Base-by-base conservation (phyloP, 2,329 filamentous ascomycete genomes). In the Colletotrichum lini region DNA sequence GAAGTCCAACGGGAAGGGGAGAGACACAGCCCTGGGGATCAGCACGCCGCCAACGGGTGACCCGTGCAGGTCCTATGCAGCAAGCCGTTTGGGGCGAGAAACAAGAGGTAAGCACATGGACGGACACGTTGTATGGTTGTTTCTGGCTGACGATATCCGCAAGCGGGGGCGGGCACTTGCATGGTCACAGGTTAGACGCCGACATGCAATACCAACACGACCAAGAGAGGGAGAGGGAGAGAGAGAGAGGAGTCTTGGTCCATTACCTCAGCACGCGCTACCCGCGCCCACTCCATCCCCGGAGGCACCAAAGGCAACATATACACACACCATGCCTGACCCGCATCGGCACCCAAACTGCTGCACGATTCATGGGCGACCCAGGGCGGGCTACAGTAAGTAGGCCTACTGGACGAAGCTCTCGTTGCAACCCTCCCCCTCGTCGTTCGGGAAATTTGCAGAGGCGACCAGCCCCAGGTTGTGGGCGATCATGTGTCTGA, bases 391-490 rank as follows among this genome's bases (percentile, higher is more conserved):
- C 63, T 26, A 26, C 26, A 26, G 26, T 26, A 26, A 26, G 26
- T 26, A 26, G 26, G 26, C 26, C 26, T 26, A 4, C 26, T 4
- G 26, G 26, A 26, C 26, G 26, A 26, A 26, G 4, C 26, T 4
- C 56, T 67, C 57, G 47, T 56, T 56, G 61, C 50, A 52, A 58
- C 57, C 52, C 44, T 63, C 26, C 26, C 26, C 26, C 26, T 26
- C 26, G 26, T 62, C 57, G 64, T 53, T 71, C 68, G 68, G 64
- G 68, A 71, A 67, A 67, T 67, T 67, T 63, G 68, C 64, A 61
- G 50, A 61, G 40, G 13, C 60, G 45, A 26, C 49, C 67, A 45
- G 65, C 64, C 63, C 66, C 35, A 58, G 64, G 63, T 71, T 67
- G 57, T 52, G 50, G 69, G 52, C 59, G 65, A 72, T 70, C 59